A percentile compares a stretch with the other conserved stretches of the same genome.
Evolutionary conservation across 2,329 filamentous ascomycete species (phyloP).

Genomic region (Acrodontium crateriforme): DNA sequence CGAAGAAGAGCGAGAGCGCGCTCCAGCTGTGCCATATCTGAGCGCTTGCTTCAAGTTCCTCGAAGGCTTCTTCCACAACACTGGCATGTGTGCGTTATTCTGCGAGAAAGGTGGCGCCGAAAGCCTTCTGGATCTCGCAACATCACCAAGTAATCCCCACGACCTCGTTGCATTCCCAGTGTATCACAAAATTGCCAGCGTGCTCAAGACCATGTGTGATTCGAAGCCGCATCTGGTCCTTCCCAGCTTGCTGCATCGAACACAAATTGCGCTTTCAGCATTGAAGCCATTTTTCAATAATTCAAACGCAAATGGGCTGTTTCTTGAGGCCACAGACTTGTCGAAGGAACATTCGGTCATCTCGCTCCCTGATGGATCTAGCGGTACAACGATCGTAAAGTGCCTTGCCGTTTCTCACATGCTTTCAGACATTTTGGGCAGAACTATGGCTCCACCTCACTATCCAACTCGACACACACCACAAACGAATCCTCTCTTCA

Average conservation of each 20-base stretch:
- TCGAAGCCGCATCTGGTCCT: conserved; percentile 67
- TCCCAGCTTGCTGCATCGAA: conserved; percentile 64
- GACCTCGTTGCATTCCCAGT: conserved; percentile 55
- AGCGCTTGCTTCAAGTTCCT: conserved; percentile 67
- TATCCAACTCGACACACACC: conserved; percentile 26
- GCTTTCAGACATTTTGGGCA: conserved; percentile 56
- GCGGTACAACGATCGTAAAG: conserved; percentile 67
- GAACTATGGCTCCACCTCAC: conserved; percentile 15
- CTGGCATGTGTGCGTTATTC: conserved; percentile 57
- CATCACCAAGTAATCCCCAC: conserved; percentile 65
- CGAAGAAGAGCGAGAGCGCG: conserved; percentile 10
- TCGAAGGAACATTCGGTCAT: conserved; percentile 18
- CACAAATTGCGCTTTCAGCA: conserved; percentile 53
- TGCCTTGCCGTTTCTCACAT: conserved; percentile 64
- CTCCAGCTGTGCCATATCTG: conserved; percentile 42
- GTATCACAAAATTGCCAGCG: conserved; percentile 55
- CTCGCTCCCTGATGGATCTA: conserved; percentile 19
- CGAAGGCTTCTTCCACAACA: conserved; percentile 60
- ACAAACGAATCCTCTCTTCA: conserved; percentile 54
- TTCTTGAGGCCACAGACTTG: conserved; percentile 11
- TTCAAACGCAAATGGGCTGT: conserved; percentile 7
- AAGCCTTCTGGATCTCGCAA: conserved; percentile 68
- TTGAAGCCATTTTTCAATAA: conserved; percentile 50
- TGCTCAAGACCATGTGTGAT: conserved; percentile 68
- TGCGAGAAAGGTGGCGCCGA: conserved; percentile 71